Evolutionary conservation across 2,329 filamentous ascomycete species (phyloP), one percentile per base, ranked within the genome.

Genomic region (Penicillium nordicum): DNA sequence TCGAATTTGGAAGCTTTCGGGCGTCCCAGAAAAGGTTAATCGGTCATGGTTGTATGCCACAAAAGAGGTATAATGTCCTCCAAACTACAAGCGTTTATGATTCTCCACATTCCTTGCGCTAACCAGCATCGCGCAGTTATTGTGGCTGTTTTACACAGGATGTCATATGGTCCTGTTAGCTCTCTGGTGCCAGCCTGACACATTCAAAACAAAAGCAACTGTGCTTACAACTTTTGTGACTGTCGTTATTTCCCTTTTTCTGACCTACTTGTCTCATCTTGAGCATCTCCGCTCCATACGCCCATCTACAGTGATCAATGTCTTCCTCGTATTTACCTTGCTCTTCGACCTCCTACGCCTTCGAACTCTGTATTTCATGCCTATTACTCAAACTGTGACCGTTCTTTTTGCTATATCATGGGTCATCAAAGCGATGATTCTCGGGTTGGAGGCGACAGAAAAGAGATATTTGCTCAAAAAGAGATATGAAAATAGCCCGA

Each of bases 371-470:
- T 60, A 47, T 41, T 58, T 64, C 2, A 53, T 63, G 42, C 55
- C 57, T 1, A 18, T 46, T n/a, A 58, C 57, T 27, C 52, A 46
- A 4, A 44, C 36, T 5, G 48, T 65, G 14, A 45, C 51, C 14
- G 12, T 41, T 12, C 8, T 61, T 11, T 61, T 64, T 42, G 48
- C 57, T 7, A 42, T 52, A 12, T 32, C 48, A 11, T 58, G 49
- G 18, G 71, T 65, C 2, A 57, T 77, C 36, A 80, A 80, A 51
- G 18, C 74, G 6, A 59, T 74, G n/a, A 57, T 79, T 5, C 64
- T 79, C 3, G 62, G 74, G 9, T 67, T 78, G 1, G 80, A 81
- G 64, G 69, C 73, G 18, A 67, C 63, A 36, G 71, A 74, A n/a
- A 82, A 82, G 58, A 60, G 68, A 40, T 56, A 44, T 9, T 49